Evolutionary conservation across 2,329 filamentous ascomycete species (phyloP).

Genomic region (Diaporthe sp.): DNA sequence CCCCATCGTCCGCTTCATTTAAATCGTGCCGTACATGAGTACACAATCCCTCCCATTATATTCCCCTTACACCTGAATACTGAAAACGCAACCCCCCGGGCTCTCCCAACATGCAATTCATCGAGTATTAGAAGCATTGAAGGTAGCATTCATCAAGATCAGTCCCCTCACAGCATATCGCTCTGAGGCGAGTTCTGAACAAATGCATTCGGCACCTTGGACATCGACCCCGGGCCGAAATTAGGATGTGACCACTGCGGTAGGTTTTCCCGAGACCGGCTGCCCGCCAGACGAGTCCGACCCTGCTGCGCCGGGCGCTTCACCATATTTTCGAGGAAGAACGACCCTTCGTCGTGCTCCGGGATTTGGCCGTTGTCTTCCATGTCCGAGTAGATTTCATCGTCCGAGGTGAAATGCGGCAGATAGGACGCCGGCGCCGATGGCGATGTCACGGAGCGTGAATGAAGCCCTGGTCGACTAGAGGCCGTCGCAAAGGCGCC

Average conservation of each 20-base stretch:
- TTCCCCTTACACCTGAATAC: slow-evolving; percentile 4
- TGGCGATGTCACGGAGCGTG: slow-evolving; percentile 88
- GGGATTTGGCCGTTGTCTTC: slow-evolving; percentile 65
- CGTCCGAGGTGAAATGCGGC: slow-evolving; percentile 76
- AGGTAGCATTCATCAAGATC: not conserved
- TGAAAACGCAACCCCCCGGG: not conserved
- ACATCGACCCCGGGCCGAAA: slow-evolving; percentile 54
- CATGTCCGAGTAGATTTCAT: slow-evolving; percentile 85
- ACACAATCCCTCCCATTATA: slow-evolving; percentile 15
- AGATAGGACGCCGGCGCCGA: slow-evolving; percentile 69
- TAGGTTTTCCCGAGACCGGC: slow-evolving; percentile 53
- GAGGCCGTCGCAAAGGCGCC: slow-evolving; percentile 66
- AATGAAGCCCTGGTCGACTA: slow-evolving; percentile 78
- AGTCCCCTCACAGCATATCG: slow-evolving; percentile 49
- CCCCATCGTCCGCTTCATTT: not conserved
- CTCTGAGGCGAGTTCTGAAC: slow-evolving; percentile 48
- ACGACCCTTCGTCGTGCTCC: slow-evolving; percentile 58
- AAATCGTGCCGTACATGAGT: slow-evolving; percentile 3
- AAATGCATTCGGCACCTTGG: slow-evolving; percentile 54
- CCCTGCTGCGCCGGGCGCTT: slow-evolving; percentile 69
- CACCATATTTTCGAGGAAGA: slow-evolving; percentile 72
- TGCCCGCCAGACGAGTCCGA: slow-evolving; percentile 72
- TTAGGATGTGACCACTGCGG: slow-evolving; percentile 29
- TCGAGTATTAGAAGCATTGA: not conserved
- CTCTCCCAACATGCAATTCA: not conserved